These are phyloP conservation scores for Haplosporangium gracile DNA, from an alignment of 192 early-diverging fungal species.

Conservation along the genomic window DNA sequence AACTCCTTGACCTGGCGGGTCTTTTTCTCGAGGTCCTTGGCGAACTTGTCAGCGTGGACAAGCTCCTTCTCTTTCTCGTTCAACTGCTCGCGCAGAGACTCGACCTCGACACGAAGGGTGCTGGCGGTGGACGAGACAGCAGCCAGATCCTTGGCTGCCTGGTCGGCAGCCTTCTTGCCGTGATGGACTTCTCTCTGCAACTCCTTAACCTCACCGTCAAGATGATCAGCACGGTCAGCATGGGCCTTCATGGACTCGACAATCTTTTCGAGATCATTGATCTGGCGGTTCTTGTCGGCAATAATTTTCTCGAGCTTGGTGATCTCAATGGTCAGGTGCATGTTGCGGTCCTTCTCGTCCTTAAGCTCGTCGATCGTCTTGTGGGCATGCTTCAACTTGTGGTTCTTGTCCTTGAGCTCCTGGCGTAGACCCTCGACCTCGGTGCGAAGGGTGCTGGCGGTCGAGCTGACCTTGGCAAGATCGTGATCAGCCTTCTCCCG, in stretches of 20 bases:
- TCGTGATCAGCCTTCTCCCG: slow-evolving; percentile 23
- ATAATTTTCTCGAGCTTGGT: slow-evolving; percentile 24
- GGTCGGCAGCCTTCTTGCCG: slow-evolving; percentile 7
- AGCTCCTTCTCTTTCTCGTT: slow-evolving; percentile 12
- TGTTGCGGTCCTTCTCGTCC: slow-evolving; percentile 11
- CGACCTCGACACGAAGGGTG: slow-evolving; percentile 23
- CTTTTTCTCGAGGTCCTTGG: slow-evolving; percentile 12
- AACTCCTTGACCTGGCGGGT: slow-evolving; percentile 10
- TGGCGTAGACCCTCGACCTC: slow-evolving; percentile 30
- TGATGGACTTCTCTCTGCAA: background rate
- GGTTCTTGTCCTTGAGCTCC: slow-evolving; percentile 17
- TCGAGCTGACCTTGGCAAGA: slow-evolving; percentile 30
- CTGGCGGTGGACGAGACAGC: slow-evolving; percentile 35
- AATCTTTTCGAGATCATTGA: slow-evolving; percentile 18
- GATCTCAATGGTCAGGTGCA: slow-evolving; percentile 26
- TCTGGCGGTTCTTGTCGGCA: slow-evolving; percentile 15
- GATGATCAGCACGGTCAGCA: background rate
- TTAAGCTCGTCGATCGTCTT: slow-evolving; percentile 10
- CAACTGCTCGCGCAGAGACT: slow-evolving; percentile 24
- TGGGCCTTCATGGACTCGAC: slow-evolving; percentile 18
- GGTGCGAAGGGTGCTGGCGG: slow-evolving; percentile 19
- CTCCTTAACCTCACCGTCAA: slow-evolving; percentile 22
- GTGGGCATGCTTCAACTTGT: slow-evolving; percentile 7
- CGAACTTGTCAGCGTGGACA: background rate
- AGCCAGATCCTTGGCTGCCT: slow-evolving; percentile 7